A percentile compares a stretch with the other conserved stretches of the same genome.
Conservation (phyloP, 441 rosid genomes). For the Adansonia grandidieri region DNA sequence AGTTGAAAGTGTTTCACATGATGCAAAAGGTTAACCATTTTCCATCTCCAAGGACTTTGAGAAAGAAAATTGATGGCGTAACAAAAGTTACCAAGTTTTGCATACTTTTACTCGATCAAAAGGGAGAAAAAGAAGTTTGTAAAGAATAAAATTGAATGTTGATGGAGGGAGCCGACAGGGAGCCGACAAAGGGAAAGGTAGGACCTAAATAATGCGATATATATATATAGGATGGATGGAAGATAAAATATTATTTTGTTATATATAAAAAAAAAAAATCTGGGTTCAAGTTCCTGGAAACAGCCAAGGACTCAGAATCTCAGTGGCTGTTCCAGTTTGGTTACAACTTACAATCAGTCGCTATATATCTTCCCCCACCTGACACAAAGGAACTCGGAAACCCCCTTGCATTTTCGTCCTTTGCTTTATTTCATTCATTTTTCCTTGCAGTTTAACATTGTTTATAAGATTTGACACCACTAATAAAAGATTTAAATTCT, state of each 20-base stretch:
- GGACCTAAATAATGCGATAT: constrained; percentile 55
- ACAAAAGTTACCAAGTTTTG: constrained; percentile 5
- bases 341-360: background rate
- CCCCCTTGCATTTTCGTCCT: constrained; percentile 15
- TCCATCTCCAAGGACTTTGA: background rate
- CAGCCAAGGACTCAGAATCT: constrained; percentile 31
- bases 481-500: background rate
- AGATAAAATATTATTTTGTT: constrained; percentile 12
- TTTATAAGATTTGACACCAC: constrained; percentile 1
- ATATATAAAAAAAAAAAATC: background rate
- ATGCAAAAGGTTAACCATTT: background rate
- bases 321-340: constrained; percentile 24
- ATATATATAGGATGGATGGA: constrained; percentile 33
- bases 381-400: background rate
- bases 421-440: background rate
- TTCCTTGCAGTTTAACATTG: background rate
- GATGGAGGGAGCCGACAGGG: constrained; percentile 52
- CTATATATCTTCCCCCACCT: background rate
- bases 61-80: background rate
- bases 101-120: background rate
- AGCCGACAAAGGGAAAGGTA: constrained; percentile 58
- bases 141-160: constrained; percentile 31
- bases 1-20: background rate
- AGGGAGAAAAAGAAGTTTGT: background rate
- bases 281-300: constrained; percentile 22